phyloP scores from a whole-genome alignment of 371 early-diverging fungal genomes.

The Mycotypha africana region DNA sequence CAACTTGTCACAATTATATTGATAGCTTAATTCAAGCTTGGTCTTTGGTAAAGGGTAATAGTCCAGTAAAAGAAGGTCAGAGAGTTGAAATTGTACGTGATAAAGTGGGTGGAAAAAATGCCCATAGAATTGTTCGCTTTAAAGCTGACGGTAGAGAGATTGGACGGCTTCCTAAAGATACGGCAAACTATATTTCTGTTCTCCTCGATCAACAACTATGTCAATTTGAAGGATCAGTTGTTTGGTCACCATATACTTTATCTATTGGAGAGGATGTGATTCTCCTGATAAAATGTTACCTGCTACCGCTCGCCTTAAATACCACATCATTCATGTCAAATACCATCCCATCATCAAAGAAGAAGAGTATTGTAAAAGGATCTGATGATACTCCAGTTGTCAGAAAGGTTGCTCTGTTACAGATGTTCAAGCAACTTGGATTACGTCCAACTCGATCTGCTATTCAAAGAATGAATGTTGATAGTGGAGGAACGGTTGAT shows the following conservation, averaged over 20 bases:
- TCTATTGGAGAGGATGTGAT: conserved; percentile 51
- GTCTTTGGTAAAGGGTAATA: conserved; percentile 24
- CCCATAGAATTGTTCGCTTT: conserved; percentile 52
- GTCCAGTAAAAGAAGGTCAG: conserved; percentile 30
- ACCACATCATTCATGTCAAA: neutral
- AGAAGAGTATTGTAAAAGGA: conserved; percentile 8
- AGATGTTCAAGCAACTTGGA: conserved; percentile 34
- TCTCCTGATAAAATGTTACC: conserved; percentile 36
- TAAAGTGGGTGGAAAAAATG: conserved; percentile 12
- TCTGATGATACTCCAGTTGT: conserved; percentile 21
- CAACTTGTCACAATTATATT: neutral
- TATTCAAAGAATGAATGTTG: conserved; percentile 20
- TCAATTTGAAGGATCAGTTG: conserved; percentile 40
- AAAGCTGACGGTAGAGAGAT: conserved; percentile 29
- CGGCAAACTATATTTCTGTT: conserved; percentile 39
- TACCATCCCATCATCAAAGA: neutral
- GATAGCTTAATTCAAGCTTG: conserved; percentile 28
- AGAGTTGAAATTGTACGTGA: conserved; percentile 19
- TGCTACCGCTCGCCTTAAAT: conserved; percentile 30
- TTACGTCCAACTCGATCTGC: conserved; percentile 35
- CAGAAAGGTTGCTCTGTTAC: conserved; percentile 40
- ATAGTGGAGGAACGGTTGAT: conserved; percentile 13
- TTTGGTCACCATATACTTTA: conserved; percentile 27
- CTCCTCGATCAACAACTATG: conserved; percentile 45
- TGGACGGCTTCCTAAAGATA: conserved; percentile 43